phyloP scores from a whole-genome alignment of 208 protist genomes.

The Sergeia podlipaevii region DNA sequence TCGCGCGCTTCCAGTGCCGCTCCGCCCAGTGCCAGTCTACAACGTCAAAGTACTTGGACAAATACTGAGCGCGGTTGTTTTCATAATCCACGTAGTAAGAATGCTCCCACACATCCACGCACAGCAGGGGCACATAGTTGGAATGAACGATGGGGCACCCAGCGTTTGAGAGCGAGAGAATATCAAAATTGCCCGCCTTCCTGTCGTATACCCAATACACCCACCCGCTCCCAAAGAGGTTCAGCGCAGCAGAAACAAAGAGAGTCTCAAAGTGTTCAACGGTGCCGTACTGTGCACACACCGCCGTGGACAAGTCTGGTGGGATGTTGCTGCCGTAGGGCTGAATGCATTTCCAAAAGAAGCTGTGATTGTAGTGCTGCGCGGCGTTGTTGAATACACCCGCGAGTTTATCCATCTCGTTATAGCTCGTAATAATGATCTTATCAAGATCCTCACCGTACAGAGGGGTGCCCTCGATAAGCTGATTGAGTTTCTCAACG shows the following conservation, averaged over 20 bases:
- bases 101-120: conserved; percentile 94
- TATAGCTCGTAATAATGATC: conserved; percentile 67
- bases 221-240: conserved; percentile 91
- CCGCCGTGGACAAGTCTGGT: conserved; percentile 64
- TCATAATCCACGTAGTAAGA: conserved; percentile 95
- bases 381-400: conserved; percentile 90
- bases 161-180: conserved; percentile 76
- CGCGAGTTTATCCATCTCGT: conserved; percentile 34
- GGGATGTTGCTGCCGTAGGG: conserved; percentile 89
- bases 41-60: conserved; percentile 89
- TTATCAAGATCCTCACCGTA: conserved; percentile 83
- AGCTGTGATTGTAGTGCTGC: conserved; percentile 92
- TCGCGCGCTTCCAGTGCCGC: conserved; percentile 88
- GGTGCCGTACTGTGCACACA: conserved; percentile 79
- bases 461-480: conserved; percentile 83
- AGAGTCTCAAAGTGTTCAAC: conserved; percentile 79
- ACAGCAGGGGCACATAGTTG: conserved; percentile 69
- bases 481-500: conserved; percentile 89
- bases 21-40: conserved; percentile 95
- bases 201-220: conserved; percentile 88
- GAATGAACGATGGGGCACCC: conserved; percentile 69
- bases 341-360: conserved; percentile 92
- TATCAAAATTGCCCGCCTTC: conserved; percentile 60
- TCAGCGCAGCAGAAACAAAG: conserved; percentile 65
- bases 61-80: conserved; percentile 84